Conservation (phyloP, 1,284 basidiomycete species). For the Moesziomyces sp. region DNA sequence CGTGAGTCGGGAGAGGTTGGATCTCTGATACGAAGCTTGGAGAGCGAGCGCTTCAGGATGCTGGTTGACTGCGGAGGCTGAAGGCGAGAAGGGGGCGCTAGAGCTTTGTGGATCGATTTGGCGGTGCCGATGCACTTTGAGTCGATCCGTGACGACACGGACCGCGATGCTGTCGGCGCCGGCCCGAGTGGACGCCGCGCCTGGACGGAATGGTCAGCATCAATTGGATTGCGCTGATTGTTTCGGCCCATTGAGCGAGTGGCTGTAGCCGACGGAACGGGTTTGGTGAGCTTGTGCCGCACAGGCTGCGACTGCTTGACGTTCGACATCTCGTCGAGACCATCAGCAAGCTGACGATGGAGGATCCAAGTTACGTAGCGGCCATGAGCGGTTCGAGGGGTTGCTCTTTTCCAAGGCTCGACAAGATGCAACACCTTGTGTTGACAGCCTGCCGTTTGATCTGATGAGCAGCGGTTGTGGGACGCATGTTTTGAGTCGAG, state of each 20-base stretch:
- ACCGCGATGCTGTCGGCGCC: neutral
- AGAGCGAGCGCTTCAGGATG: slow-evolving; percentile 32
- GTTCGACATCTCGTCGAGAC: slow-evolving; percentile 21
- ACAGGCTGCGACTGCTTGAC: slow-evolving; percentile 34
- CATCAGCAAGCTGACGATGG: neutral
- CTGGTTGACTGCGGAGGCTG: slow-evolving; percentile 4
- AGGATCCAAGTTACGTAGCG: neutral
- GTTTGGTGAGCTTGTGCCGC: slow-evolving; percentile 4
- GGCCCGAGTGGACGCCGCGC: neutral
- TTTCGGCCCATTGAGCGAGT: slow-evolving; percentile 3
- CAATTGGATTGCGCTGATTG: neutral
- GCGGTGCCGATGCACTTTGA: slow-evolving; percentile 2
- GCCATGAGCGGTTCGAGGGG: no score
- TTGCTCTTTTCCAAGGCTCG: no score
- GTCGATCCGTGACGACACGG: slow-evolving; percentile 24
- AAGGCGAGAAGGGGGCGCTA: neutral
- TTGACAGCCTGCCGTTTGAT: neutral
- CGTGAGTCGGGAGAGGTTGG: slow-evolving; percentile 11
- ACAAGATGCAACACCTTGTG: no score
- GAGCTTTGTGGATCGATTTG: slow-evolving; percentile 6
- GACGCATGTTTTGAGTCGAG: neutral
- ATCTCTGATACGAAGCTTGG: slow-evolving; percentile 33
- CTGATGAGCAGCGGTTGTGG: neutral
- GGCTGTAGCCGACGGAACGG: neutral
- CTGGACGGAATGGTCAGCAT: neutral